Evolutionary conservation across 179 eudicot genomes (phyloP), one percentile per base, ranked within the genome.

Genomic region (Monotropa hypopitys): DNA sequence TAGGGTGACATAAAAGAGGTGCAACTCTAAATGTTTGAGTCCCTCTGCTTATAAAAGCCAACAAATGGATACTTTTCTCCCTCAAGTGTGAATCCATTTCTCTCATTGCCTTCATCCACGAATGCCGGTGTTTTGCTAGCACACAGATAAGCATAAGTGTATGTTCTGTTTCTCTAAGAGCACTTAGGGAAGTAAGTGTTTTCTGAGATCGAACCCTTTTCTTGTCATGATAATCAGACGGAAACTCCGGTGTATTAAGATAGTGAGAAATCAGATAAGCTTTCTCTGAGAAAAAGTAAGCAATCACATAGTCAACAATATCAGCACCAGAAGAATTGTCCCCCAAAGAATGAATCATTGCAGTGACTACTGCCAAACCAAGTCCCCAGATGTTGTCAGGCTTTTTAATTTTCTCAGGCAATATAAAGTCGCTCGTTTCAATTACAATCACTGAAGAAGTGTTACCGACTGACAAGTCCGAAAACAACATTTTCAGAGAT

Each of bases 41-140:
- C 74, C 87, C 87, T 77, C 88, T 80, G 83, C 99, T 90, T 75
- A 96, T 89, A 83, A 96, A 96, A 61, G 94, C 94, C 74, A 96
- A 81, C 21, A 90, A 88, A 83, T 91, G 99, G 78, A 96, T 96
- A 75, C 87, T 82, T 79, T 81, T 91, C 74, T 94, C 94, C 80
- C 99, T 86, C 63, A 96, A 85, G 78, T 85, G 90, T 28, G 96
- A 85, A 76, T 89, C 99, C 74, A 82, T 85, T 74, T 87, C 90
- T 77, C 82, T 87, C 85, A 90, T 84, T 79, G 86, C 88, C 84
- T 85, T 96, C 47, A 74, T 81, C 99, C 99, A 96, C 20, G 89
- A 87, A 77, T 78, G 88, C 72, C 85, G 77, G 81, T 90, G 90
- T 82, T 85, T 89, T 2, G 91, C 92, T 50, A 96, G 82, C 73